Evolutionary conservation across 257 asterid genomes (phyloP).

Genomic region (Linaria vulgaris): DNA sequence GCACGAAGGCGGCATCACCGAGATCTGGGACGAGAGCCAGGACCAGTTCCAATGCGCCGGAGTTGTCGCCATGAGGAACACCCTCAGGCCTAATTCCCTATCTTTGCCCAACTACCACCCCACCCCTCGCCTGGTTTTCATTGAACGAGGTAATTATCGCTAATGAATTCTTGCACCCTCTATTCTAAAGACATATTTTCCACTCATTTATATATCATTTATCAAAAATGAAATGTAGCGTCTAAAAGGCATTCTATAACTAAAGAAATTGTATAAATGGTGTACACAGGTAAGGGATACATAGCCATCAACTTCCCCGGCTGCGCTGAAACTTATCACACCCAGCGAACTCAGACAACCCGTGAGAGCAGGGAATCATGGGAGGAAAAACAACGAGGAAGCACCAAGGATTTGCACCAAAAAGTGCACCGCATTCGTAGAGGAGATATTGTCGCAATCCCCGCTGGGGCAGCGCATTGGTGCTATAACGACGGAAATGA

Average conservation of each 20-base stretch:
- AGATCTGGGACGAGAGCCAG: slow-evolving; percentile 56
- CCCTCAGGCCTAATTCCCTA: slow-evolving; percentile 47
- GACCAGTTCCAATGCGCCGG: slow-evolving; percentile 75
- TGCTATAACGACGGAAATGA: slow-evolving; percentile 58
- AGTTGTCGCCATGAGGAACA: slow-evolving; percentile 45
- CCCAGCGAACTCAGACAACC: slow-evolving; percentile 8
- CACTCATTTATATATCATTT: not conserved
- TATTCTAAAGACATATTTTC: no score
- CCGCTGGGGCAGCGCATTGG: slow-evolving; percentile 73
- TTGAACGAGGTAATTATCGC: slow-evolving; percentile 47
- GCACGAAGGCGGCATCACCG: slow-evolving; percentile 60
- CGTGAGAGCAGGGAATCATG: slow-evolving; percentile 12
- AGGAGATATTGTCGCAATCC: slow-evolving; percentile 68
- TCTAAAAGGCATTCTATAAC: no score
- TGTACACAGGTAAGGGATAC: slow-evolving; percentile 62
- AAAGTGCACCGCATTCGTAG: slow-evolving; percentile 49
- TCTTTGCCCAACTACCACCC: slow-evolving; percentile 71
- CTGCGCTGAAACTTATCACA: slow-evolving; percentile 61
- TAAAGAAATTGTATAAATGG: no score
- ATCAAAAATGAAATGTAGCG: no score
- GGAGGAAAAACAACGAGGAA: slow-evolving; percentile 16
- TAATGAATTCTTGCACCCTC: no score
- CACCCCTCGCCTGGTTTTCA: slow-evolving; percentile 56
- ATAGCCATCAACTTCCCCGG: slow-evolving; percentile 59
- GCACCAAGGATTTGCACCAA: slow-evolving; percentile 52